phyloP scores from a whole-genome alignment of 2,329 filamentous ascomycete genomes.

The Aspergillus sp. region DNA sequence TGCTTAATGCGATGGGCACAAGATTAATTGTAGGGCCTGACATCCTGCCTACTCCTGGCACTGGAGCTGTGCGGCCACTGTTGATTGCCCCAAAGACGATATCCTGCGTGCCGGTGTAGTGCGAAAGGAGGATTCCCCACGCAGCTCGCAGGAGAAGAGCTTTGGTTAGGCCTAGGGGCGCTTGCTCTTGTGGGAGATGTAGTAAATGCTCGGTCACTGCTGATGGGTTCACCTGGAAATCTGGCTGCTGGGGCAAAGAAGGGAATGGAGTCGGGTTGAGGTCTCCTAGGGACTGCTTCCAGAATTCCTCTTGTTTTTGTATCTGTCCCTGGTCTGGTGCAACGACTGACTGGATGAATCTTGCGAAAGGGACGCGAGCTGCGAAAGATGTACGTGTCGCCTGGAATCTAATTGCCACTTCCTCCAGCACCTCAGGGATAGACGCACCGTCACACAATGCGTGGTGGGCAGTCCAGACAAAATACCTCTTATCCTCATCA shows the following conservation, averaged over 20 bases:
- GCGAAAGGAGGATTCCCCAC: background rate
- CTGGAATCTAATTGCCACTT: background rate
- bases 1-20: background rate
- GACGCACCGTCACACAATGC: constrained; percentile 44
- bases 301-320: no score
- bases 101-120: background rate
- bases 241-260: no score
- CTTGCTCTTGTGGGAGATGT: background rate
- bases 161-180: background rate
- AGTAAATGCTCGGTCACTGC: background rate
- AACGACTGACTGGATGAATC: background rate
- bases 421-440: constrained; percentile 13
- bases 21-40: background rate
- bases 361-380: background rate
- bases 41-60: background rate
- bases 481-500: background rate
- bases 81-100: background rate
- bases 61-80: background rate
- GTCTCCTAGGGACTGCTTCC: no score
- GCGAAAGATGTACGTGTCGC: background rate
- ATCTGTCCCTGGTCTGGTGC: background rate
- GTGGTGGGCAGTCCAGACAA: constrained; percentile 41
- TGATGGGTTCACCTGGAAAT: background rate
- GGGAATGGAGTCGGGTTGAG: no score
- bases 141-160: background rate